Evolutionary conservation across 225 moss, liverwort and hornwort species (phyloP), one percentile per base, ranked within the genome.

Genomic region (Sphagnum tenellum): DNA sequence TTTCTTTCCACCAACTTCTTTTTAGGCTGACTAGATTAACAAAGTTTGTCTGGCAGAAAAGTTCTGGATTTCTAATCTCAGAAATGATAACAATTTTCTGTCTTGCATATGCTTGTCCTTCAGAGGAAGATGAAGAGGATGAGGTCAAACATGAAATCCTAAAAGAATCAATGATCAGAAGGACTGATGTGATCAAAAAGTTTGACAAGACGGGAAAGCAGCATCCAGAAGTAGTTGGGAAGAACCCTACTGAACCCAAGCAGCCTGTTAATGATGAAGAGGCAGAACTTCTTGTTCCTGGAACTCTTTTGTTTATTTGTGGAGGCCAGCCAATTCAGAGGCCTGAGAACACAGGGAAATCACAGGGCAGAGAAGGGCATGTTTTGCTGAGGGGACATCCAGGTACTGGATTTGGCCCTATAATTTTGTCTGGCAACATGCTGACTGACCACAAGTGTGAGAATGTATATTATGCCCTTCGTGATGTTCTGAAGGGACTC

Each of bases 401-500:
- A 11, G 86, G 80, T 45, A 84, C 84, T 2, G 78, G 86, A 49
- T 75, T 92, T 9, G 86, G 82, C 44, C 80, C 84, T 5, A 95
- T 92, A 59, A 81, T 95, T 45, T 64, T 95, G 65, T 86, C 92
- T 47, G 74, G 86, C 59, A 84, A 69, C 47, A 89, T 95, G 95
- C 69, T 95, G 5, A 86, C 82, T 7, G 95, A 95, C 70, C 92
- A 95, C 55, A 89, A 86, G 48, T 88, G 88, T 63, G 88, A 88
- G 5, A 95, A 84, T 61, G 88, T 89, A n/a, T 88, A 89, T 57
- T 88, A 92, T 64, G 80, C 86, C 54, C 81, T 95, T 44, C 72
- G 92, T 61, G 84, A 92, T 79, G 95, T 92, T 52, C 79, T 95
- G 14, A 95, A 95, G 79, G 84, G 82, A 5, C 69, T 95, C 48